Base-by-base conservation (phyloP, 371 early-diverging fungal genomes). In the Zancudomyces culisetae region DNA sequence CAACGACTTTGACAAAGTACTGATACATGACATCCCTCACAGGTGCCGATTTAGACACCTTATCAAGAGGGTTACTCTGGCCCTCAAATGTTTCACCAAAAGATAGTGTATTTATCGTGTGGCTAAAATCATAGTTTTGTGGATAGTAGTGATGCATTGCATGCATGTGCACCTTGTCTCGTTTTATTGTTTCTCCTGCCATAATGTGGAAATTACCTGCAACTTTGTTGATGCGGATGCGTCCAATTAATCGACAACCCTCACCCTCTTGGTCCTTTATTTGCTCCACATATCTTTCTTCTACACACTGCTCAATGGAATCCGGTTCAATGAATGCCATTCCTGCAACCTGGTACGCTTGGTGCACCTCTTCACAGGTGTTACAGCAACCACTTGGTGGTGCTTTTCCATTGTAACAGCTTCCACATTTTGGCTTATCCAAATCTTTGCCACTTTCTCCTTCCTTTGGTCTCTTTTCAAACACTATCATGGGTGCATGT, bases 1-100 rank as follows among this genome's bases (percentile, higher is more conserved):
- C 83, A 0, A 97, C 95, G 20, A 97, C 90, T 64, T 93, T 93
- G 47, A 85, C 55, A 63, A 84, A 90, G 70, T 95, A 95, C 62
- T 92, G 90, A 71, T 74, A 90, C 60, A 79, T 56, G 3, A 49
- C 27, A 12, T 52, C 45, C 12, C 30, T 28, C 27, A 28, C 27
- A 22, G 41, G 24, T 3, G 69, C 68, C 2, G 26, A 49, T 59
- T 83, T 80, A 3, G 29, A 27, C 26, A 74, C 73, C 19, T 75
- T 77, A 57, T 85, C 87, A 56, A 96, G 66, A 1, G 94, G 83
- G 64, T 88, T 85, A 8, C 69, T 69, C 22, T 86, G 77, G 8
- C 72, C 76, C 12, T 76, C 63, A 8, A 71, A 64, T 47, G 48
- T 59, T 3, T 75, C 69, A 6, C 96, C 96, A 69, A 92, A 96